These are phyloP conservation scores for Francoa sonchifolia DNA, from an alignment of 441 rosid species.

Conservation along the genomic window DNA sequence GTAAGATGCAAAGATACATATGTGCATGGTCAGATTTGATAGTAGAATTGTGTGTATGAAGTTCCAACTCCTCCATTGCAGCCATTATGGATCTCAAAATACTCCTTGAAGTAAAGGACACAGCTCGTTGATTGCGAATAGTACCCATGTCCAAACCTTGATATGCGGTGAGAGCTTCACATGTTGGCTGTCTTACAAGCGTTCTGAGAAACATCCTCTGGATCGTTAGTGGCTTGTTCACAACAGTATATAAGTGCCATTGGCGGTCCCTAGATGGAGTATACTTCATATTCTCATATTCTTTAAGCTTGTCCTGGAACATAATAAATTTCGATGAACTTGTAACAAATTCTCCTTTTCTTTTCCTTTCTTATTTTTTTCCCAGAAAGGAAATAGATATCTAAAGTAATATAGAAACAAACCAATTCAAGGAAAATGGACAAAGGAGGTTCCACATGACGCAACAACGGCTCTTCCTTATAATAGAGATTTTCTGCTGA, in stretches of 20 bases:
- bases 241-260: conserved; percentile 89
- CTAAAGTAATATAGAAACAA: conserved; percentile 16
- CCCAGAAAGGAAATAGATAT: conserved; percentile 1
- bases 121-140: conserved; percentile 29
- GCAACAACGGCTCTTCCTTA: conserved; percentile 88
- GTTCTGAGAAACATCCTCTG: conserved; percentile 97
- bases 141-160: conserved; percentile 46
- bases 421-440: conserved; percentile 97
- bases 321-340: conserved; percentile 11
- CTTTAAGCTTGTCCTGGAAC: conserved; percentile 90
- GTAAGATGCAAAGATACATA: conserved; percentile 86
- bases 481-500: conserved; percentile 60
- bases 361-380: not conserved
- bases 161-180: conserved; percentile 47
- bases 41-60: conserved; percentile 75
- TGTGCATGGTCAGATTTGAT: conserved; percentile 84
- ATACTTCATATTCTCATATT: conserved; percentile 61
- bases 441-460: conserved; percentile 95
- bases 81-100: conserved; percentile 75
- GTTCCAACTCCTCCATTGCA: conserved; percentile 99
- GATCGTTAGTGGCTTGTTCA: conserved; percentile 65
- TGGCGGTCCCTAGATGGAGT: conserved; percentile 81
- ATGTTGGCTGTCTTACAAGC: conserved; percentile 82
- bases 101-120: conserved; percentile 74
- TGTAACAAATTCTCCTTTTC: conserved; percentile 5